Evolutionary conservation across 441 rosid genomes (phyloP).

Genomic region (Syzygium malaccense): DNA sequence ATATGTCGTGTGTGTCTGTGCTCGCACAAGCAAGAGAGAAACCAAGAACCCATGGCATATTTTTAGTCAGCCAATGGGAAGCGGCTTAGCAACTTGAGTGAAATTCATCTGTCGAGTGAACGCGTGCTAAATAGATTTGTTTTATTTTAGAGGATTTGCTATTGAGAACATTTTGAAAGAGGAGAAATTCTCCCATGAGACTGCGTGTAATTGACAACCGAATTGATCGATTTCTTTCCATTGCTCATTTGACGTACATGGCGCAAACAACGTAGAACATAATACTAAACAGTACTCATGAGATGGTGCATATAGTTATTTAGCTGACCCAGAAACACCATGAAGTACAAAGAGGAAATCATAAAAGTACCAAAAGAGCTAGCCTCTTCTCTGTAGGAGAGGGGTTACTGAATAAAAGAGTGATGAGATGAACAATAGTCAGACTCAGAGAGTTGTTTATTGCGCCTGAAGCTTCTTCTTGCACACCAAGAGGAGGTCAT

Average conservation of each 20-base stretch:
- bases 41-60: background rate
- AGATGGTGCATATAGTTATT: background rate
- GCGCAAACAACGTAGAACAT: no score
- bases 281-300: background rate
- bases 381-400: background rate
- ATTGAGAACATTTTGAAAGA: background rate
- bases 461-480: background rate
- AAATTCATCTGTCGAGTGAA: background rate
- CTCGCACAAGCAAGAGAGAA: background rate
- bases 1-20: background rate
- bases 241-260: no score
- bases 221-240: no score
- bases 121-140: background rate
- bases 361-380: background rate
- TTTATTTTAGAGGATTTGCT: background rate
- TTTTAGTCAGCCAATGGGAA: background rate
- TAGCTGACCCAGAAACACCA: background rate
- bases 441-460: background rate
- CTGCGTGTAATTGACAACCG: no score
- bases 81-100: background rate
- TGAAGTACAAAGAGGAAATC: background rate
- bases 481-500: background rate
- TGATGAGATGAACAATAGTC: background rate
- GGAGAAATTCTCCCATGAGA: background rate
- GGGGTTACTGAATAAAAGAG: background rate